Evolutionary conservation across 1,284 basidiomycete species (phyloP), one percentile per base, ranked within the genome.

Genomic region (Wolfiporia cocos): DNA sequence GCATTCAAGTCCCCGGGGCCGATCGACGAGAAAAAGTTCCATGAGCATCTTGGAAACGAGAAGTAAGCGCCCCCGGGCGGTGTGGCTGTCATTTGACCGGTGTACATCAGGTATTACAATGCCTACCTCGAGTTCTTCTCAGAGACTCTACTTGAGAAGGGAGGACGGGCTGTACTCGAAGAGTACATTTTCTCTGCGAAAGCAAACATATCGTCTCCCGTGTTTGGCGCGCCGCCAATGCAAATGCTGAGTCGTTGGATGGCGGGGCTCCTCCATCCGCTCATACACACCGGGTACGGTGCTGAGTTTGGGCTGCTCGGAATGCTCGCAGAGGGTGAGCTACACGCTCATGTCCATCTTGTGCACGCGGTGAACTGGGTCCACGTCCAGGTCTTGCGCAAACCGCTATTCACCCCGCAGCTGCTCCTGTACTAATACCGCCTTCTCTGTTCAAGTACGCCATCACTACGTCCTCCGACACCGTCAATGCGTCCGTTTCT

Each of bases 231-330:
- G 35, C 67, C 73, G 23, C 74, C 77, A 1, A 39, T 50, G 46
- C 60, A 71, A 48, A 83, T 86, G 80, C 56, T 84, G 3, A 73
- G 69, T 47, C 71, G 81, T 4, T 68, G 82, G 51, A 48, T 83
- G 7, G 69, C 71, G 5, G 77, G 76, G 10, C 58, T 84, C 11
- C 34, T 85, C 0, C 84, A 86, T 46, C 80, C 81, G 0, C 55
- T 84, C 46, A 84, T 86, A 26, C 79, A 84, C 46, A 50, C 66
- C 1, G 81, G 78, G 1, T 81, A 79, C 55, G 83, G 80, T 2
- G 57, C 70, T 3, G 83, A 86, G 53, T 82, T 86, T 49, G 69
- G 70, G 4, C 54, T 84, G 11, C 69, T 68, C 2, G 83, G 83
- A 4, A 72, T 82, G 54, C 58, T 80, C 12, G 74, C 75, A 3